phyloP scores from a whole-genome alignment of 2,329 filamentous ascomycete species.

The Ceratocystis papillata region DNA sequence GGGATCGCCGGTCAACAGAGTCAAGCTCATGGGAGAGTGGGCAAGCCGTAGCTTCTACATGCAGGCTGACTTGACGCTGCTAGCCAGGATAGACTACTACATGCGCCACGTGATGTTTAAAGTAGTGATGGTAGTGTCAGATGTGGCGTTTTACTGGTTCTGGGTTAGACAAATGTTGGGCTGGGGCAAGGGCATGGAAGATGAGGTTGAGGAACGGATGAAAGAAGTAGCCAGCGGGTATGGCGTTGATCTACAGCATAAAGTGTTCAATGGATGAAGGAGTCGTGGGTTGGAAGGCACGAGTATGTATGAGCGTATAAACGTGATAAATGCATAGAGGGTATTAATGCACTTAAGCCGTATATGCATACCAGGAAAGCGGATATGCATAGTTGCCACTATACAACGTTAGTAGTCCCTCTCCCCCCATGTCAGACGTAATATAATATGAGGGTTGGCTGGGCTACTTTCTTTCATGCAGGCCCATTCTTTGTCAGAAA shows the following conservation, averaged over 20 bases:
- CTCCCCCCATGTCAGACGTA: neutral
- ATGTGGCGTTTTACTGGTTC: conserved; percentile 73
- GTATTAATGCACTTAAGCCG: neutral
- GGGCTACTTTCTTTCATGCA: conserved; percentile 2
- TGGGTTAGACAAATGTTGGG: conserved; percentile 68
- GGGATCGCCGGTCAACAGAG: conserved; percentile 76
- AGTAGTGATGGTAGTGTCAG: conserved; percentile 61
- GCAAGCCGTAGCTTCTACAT: conserved; percentile 74
- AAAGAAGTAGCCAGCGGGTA: conserved; percentile 78
- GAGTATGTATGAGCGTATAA: neutral
- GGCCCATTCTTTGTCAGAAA: neutral
- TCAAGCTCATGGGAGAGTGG: conserved; percentile 92
- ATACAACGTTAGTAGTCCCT: neutral
- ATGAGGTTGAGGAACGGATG: conserved; percentile 84
- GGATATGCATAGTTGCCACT: neutral
- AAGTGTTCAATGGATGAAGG: conserved; percentile 68
- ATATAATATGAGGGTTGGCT: neutral
- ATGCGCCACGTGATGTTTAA: conserved; percentile 75
- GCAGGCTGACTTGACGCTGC: conserved; percentile 51
- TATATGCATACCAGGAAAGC: neutral
- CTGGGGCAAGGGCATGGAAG: conserved; percentile 77
- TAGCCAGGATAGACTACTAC: conserved; percentile 56
- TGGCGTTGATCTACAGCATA: conserved; percentile 80
- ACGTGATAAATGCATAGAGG: neutral
- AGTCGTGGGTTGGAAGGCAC: neutral